A percentile compares a stretch with the other conserved stretches of the same genome.
Evolutionary conservation across 495 filamentous ascomycete species (phyloP).

Genomic region (Penicillium simplicissimum): DNA sequence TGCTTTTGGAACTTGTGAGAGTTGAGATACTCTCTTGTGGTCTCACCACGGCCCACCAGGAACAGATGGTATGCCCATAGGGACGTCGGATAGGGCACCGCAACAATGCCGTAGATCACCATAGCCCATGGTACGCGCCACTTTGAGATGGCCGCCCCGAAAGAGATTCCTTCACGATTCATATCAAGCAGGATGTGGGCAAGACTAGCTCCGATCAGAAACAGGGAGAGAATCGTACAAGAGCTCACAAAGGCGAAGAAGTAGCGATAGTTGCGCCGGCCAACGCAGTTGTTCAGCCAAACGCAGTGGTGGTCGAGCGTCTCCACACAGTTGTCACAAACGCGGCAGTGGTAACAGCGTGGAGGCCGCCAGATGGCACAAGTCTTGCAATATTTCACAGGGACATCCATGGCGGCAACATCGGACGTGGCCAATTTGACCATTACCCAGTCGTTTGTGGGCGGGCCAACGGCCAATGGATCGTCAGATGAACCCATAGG

Average conservation of each 20-base stretch:
- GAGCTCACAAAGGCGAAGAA: conserved; percentile 88
- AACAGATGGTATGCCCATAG: conserved; percentile 87
- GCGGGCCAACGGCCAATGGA: conserved; percentile 75
- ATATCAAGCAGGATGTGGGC: conserved; percentile 78
- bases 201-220: conserved; percentile 72
- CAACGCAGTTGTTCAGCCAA: conserved; percentile 98
- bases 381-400: conserved; percentile 95
- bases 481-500: conserved; percentile 62
- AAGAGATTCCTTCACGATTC: conserved; percentile 58
- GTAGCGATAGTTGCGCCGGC: conserved; percentile 95
- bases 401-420: conserved; percentile 90
- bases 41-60: conserved; percentile 85
- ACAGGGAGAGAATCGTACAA: conserved; percentile 72
- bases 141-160: conserved; percentile 62
- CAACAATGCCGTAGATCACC: conserved; percentile 78
- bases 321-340: conserved; percentile 96
- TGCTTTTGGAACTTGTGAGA: conserved; percentile 90
- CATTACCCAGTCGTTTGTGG: conserved; percentile 87
- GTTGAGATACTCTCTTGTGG: conserved; percentile 93
- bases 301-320: conserved; percentile 98
- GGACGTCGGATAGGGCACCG: conserved; percentile 77
- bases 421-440: conserved; percentile 73
- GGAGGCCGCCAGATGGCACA: conserved; percentile 97
- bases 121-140: conserved; percentile 85
- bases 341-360: conserved; percentile 90